Percentiles rank a stretch among this genome's conserved stretches.
phyloP scores from a whole-genome alignment of 768 basidiomycete genomes.

The Macrolepiota fuliginosa region DNA sequence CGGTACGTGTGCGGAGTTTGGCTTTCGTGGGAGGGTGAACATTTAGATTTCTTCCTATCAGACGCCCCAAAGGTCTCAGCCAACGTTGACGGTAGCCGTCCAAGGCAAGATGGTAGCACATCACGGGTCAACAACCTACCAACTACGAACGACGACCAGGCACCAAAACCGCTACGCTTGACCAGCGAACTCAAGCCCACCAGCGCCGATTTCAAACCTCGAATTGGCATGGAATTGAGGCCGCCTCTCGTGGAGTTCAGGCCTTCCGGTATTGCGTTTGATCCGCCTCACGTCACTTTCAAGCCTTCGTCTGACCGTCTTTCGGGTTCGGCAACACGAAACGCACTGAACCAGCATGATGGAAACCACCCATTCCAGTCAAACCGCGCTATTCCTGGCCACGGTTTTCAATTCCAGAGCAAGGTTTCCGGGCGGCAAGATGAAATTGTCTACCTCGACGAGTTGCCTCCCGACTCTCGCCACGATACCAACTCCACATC shows the following conservation, averaged over 20 bases:
- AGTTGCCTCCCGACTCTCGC: not conserved
- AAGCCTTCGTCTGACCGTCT: not conserved
- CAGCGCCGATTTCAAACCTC: slow-evolving; percentile 11
- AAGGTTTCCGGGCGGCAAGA: not conserved
- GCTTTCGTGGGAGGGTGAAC: not conserved
- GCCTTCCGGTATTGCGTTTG: slow-evolving; percentile 1
- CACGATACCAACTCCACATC: not conserved
- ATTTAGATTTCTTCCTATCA: not conserved
- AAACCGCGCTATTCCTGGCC: slow-evolving; percentile 6
- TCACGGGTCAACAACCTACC: not conserved
- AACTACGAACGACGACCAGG: not conserved
- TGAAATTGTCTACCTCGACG: not conserved
- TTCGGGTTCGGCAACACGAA: not conserved
- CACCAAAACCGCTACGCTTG: not conserved
- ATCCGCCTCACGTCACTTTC: not conserved
- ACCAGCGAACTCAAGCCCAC: slow-evolving; percentile 8
- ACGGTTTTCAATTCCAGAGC: not conserved
- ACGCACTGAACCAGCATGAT: not conserved
- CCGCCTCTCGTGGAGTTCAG: slow-evolving; percentile 7
- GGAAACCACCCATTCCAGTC: not conserved
- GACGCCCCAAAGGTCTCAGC: not conserved
- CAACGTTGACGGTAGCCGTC: not conserved
- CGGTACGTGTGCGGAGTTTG: slow-evolving; percentile 1
- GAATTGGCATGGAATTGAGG: slow-evolving; percentile 5
- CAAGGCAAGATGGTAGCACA: not conserved